These are phyloP conservation scores for Microbotryomycetes sp. DNA, from an alignment of 1,284 basidiomycete genomes.

Conservation along the genomic window DNA sequence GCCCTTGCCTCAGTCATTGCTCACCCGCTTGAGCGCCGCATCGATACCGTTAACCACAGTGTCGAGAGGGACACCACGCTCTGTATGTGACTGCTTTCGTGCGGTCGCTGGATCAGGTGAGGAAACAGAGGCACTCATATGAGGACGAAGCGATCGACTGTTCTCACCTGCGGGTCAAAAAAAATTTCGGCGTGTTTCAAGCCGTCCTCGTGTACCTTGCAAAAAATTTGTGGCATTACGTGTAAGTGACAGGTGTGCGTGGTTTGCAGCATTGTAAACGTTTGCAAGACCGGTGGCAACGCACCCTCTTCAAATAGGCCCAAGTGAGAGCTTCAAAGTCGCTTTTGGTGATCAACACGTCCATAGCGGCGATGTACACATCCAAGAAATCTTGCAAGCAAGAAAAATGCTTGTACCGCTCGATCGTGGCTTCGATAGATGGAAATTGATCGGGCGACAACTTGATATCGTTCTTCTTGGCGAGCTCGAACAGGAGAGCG, in stretches of 20 bases:
- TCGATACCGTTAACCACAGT: constrained; percentile 31
- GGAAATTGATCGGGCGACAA: constrained; percentile 15
- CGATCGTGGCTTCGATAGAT: constrained; percentile 20
- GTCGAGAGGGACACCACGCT: constrained; percentile 24
- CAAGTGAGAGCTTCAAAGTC: constrained; percentile 33
- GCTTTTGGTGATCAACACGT: constrained; percentile 25
- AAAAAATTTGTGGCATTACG: no score
- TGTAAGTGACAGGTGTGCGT: no score
- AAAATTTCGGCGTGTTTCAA: constrained; percentile 35
- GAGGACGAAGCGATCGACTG: no score
- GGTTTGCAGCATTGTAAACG: background rate
- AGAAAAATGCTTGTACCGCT: constrained; percentile 33
- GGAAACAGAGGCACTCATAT: no score
- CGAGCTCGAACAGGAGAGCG: constrained; percentile 31
- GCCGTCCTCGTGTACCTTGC: constrained; percentile 16
- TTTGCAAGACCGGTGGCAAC: background rate
- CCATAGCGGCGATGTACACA: constrained; percentile 29
- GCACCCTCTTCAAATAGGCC: constrained; percentile 26
- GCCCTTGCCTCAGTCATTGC: background rate
- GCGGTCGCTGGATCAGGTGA: no score
- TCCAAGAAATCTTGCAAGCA: constrained; percentile 35
- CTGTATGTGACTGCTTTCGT: constrained; percentile 24
- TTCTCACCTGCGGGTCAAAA: constrained; percentile 32
- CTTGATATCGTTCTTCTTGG: constrained; percentile 25
- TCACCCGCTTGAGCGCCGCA: constrained; percentile 26